phyloP scores from a whole-genome alignment of 768 basidiomycete genomes.

The Leccinum subgranulosum region DNA sequence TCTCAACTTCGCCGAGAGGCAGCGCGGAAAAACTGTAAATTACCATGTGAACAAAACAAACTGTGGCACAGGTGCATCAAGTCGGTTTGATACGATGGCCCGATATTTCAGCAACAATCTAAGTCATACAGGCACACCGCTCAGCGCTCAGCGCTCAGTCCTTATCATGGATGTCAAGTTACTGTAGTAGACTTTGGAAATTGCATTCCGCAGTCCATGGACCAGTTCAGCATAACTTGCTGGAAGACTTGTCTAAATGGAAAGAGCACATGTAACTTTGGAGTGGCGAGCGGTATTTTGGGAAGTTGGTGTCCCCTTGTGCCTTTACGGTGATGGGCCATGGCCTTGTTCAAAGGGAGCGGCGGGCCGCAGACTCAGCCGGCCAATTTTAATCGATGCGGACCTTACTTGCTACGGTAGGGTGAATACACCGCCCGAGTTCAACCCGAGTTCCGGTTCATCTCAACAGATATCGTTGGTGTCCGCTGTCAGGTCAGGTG shows the following conservation, averaged over 20 bases:
- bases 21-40: too few relatives aligned
- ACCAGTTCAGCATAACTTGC: neutral
- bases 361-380: neutral
- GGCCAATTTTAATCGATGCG: neutral
- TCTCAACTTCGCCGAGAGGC: too few relatives aligned
- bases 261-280: too few relatives aligned
- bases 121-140: too few relatives aligned
- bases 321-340: neutral
- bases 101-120: too few relatives aligned
- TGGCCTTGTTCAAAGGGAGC: neutral
- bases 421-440: neutral
- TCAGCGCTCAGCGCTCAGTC: neutral
- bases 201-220: neutral
- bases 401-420: too few relatives aligned
- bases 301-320: neutral
- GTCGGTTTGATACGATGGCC: too few relatives aligned
- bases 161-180: neutral
- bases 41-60: too few relatives aligned
- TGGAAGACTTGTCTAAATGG: too few relatives aligned
- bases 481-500: neutral
- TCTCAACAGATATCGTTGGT: neutral
- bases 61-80: too few relatives aligned
- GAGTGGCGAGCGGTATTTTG: too few relatives aligned
- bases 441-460: neutral
- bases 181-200: neutral